Base-by-base conservation (phyloP, 805 yeast species). In the Myxozyma mucilagina region DNA sequence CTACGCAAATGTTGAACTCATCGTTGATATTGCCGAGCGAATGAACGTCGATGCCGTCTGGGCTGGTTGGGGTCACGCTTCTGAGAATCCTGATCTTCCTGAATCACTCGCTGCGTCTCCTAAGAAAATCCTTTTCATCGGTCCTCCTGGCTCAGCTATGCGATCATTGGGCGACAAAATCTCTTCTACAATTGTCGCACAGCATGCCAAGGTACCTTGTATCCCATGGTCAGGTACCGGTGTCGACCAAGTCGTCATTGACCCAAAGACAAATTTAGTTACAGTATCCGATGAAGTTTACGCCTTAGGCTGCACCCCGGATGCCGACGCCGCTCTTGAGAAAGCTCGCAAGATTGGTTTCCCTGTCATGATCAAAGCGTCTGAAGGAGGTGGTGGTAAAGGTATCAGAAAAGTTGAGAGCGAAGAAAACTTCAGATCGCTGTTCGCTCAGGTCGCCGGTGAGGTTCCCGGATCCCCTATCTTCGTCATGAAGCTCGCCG, bases 21-120 rank as follows among this genome's bases (percentile, higher is more conserved):
- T 94, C 75, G 97, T 94, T 51, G 99, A 94, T 71, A 80, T 94
- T 52, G 99, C 99, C 41, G 99, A 94, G 79, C 87, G 97, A 79
- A 87, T 96, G 47, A 84, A 90, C 67, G 97, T 89, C 59, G 96
- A 94, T 74, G 99, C 99, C 31, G 99, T 94, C 60, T 94, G 99
- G 99, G 99, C 99, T 39, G 99, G 99, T 71, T 94, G 99, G 99
- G 99, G 99, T 71, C 99, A 96, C 74, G 99, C 99, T 34, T 90
- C 97, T n/a, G 99, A 94, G 79, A 93, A 96, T 78, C 99, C 99
- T 32, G 75, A 79, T 50, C 83, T 94, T 67, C 99, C 99, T 34
- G 99, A 94, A 76, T 85, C 83, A 76, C 82, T 94, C 74, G 97
- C 98, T 14, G 87, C 87, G n/a, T 90, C 97, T 18, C 90, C 92